Evolutionary conservation across 441 rosid species (phyloP).

Genomic region (Pelargonium australe): DNA sequence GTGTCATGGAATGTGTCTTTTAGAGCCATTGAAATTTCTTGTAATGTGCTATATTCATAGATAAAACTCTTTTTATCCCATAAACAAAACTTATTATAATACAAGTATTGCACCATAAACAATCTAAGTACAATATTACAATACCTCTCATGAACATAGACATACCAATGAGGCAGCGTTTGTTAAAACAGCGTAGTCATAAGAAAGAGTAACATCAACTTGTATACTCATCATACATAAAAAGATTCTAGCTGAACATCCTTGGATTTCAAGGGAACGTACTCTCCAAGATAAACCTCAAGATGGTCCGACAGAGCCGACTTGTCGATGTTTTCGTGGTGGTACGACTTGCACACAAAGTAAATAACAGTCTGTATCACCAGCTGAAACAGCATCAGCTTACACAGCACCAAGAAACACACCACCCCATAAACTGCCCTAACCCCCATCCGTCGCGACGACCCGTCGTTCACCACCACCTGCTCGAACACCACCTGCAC

Average conservation of each 20-base stretch:
- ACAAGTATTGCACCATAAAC: no score
- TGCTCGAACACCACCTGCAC: slow-evolving; percentile 21
- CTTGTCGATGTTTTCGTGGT: slow-evolving; percentile 53
- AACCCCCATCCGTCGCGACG: not conserved
- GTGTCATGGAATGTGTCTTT: no score
- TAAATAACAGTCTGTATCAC: slow-evolving; percentile 51
- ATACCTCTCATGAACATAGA: no score
- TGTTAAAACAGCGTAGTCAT: no score
- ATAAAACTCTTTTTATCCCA: no score
- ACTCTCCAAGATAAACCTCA: slow-evolving; percentile 45
- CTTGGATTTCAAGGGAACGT: slow-evolving; percentile 47
- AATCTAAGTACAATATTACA: no score
- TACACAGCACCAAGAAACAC: slow-evolving; percentile 33
- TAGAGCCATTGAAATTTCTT: no score
- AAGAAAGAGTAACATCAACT: no score
- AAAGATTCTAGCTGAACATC: slow-evolving; percentile 46
- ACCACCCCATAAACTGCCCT: slow-evolving; percentile 27
- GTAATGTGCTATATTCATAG: no score
- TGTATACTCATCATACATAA: slow-evolving; percentile 20
- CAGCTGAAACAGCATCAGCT: slow-evolving; percentile 31
- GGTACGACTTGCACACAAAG: slow-evolving; percentile 55
- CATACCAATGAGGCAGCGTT: no score
- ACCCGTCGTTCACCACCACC: slow-evolving; percentile 27
- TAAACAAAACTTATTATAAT: no score
- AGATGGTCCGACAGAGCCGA: slow-evolving; percentile 47